phyloP scores from a whole-genome alignment of 352 stramenopile species.

The Pythium biforme region DNA sequence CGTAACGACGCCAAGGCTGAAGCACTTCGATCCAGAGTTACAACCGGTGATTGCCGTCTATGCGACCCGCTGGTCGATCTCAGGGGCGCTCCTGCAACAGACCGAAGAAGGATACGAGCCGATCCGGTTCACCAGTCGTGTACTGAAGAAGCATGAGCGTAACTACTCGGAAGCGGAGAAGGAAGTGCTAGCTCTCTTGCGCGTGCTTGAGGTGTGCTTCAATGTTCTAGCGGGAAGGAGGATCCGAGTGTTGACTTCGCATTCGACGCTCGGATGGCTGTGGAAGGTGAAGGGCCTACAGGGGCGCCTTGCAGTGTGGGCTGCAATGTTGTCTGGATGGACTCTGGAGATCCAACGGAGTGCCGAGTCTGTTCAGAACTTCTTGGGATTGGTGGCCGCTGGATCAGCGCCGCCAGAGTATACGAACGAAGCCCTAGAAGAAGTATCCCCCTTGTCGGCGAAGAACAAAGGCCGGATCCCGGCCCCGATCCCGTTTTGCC shows the following conservation, averaged over 20 bases:
- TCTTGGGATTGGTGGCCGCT: background rate
- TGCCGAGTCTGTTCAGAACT: background rate
- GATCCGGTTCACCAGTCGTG: too few species aligned
- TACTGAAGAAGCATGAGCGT: too few species aligned
- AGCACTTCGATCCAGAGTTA: slow-evolving; percentile 1
- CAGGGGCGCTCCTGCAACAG: too few species aligned
- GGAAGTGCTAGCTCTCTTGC: background rate
- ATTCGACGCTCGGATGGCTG: background rate
- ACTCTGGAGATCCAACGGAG: background rate
- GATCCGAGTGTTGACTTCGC: background rate
- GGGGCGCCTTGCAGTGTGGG: background rate
- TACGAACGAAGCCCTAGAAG: background rate
- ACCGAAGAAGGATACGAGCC: too few species aligned
- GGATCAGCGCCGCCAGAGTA: background rate
- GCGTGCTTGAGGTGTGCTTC: background rate
- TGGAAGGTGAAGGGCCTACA: background rate
- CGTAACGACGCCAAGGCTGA: slow-evolving; percentile 10
- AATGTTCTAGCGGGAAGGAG: background rate
- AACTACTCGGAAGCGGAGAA: too few species aligned
- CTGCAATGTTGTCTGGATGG: background rate
- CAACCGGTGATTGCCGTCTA: too few species aligned
- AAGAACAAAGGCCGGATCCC: background rate
- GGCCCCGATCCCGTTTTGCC: background rate
- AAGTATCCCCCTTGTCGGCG: background rate
- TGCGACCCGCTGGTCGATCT: too few species aligned